Conservation (phyloP, 371 early-diverging fungal genomes). For the Chytridium lagenaria region DNA sequence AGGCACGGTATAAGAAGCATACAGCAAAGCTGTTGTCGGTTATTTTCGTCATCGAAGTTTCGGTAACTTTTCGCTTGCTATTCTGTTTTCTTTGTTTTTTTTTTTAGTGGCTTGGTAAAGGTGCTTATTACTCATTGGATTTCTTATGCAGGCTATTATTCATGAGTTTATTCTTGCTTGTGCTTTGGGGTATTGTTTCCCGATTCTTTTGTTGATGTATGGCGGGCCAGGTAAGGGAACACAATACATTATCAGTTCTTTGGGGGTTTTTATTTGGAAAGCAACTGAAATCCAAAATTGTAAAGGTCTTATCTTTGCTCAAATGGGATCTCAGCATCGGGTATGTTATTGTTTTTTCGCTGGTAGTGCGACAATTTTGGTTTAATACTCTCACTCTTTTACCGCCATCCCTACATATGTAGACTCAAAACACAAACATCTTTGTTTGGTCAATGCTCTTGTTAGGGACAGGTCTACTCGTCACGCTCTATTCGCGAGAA, state of each 20-base stretch:
- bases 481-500: constrained; percentile 32
- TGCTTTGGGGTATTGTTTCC: constrained; percentile 37
- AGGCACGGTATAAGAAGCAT: constrained; percentile 10
- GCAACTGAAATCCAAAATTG: not conserved
- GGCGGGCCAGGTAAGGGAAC: constrained; percentile 33
- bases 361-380: no score
- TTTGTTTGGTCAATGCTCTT: constrained; percentile 39
- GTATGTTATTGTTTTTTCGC: not conserved
- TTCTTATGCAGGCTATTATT: constrained; percentile 29
- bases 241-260: not conserved
- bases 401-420: no score
- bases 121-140: not conserved
- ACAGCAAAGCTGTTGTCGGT: constrained; percentile 19
- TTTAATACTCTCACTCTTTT: no score
- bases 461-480: constrained; percentile 28
- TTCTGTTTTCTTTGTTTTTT: not conserved
- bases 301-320: constrained; percentile 14
- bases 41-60: constrained; percentile 37
- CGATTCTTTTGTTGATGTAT: constrained; percentile 39
- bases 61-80: no score
- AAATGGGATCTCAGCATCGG: not conserved
- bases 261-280: not conserved
- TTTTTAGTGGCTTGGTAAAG: not conserved
- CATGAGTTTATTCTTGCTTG: constrained; percentile 40
- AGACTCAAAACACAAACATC: constrained; percentile 20